Percentiles rank a stretch among this genome's conserved stretches.
These are phyloP conservation scores for Citrus trifoliata DNA, from an alignment of 345 rosid genomes.

Conservation along the genomic window DNA sequence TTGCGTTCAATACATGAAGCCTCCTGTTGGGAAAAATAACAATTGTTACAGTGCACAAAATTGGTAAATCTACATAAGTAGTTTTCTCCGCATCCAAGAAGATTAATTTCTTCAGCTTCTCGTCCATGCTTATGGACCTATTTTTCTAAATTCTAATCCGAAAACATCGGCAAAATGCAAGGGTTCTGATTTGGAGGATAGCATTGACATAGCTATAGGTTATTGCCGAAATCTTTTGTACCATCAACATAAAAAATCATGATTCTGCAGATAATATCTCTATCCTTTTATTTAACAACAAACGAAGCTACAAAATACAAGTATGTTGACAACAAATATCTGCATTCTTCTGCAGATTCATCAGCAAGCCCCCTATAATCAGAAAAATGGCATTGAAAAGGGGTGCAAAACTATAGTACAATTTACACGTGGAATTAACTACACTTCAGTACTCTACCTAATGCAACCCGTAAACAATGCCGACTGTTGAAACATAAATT, in stretches of 20 bases:
- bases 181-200: no score
- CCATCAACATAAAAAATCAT: no score
- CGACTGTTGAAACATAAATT: conserved; percentile 11
- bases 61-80: no score
- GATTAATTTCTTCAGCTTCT: not conserved
- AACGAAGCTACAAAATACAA: conserved; percentile 19
- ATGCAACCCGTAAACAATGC: conserved; percentile 9
- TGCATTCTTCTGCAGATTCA: conserved; percentile 56
- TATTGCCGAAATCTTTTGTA: no score
- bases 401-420: conserved; percentile 36
- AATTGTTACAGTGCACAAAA: not conserved
- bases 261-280: not conserved
- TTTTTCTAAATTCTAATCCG: no score
- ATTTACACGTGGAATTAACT: conserved; percentile 45
- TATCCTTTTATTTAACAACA: conserved; percentile 24
- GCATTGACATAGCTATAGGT: no score
- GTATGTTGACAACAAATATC: conserved; percentile 26
- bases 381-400: conserved; percentile 24
- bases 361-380: conserved; percentile 17
- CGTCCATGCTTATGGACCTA: not conserved
- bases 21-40: not conserved
- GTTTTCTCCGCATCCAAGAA: not conserved
- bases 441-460: conserved; percentile 32
- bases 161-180: no score
- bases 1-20: not conserved